These are phyloP conservation scores for Pythium monospermum DNA, from an alignment of 352 stramenopile species.

Conservation along the genomic window DNA sequence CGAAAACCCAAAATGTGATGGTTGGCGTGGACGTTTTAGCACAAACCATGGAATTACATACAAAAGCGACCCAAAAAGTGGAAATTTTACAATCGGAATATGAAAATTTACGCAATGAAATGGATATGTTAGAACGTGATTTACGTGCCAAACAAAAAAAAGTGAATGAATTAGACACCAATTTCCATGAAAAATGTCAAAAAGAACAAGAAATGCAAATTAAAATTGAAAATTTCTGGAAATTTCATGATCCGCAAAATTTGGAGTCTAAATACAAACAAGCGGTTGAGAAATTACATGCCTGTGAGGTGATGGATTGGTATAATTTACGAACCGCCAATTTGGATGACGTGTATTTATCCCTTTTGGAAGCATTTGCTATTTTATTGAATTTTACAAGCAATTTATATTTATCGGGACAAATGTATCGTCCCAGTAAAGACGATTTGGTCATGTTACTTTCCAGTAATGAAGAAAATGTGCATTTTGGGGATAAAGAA, in stretches of 20 bases:
- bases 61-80: slow-evolving; percentile 15
- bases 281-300: slow-evolving; percentile 46
- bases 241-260: slow-evolving; percentile 40
- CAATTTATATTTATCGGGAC: slow-evolving; percentile 50
- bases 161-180: slow-evolving; percentile 25
- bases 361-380: slow-evolving; percentile 61
- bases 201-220: slow-evolving; percentile 73
- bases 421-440: slow-evolving; percentile 36
- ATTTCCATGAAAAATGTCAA: slow-evolving; percentile 36
- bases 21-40: slow-evolving; percentile 60
- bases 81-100: slow-evolving; percentile 8
- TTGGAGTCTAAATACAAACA: slow-evolving; percentile 62
- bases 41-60: slow-evolving; percentile 40
- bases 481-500: slow-evolving; percentile 71
- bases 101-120: slow-evolving; percentile 45
- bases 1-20: slow-evolving; percentile 74
- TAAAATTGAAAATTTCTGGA: slow-evolving; percentile 79
- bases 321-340: slow-evolving; percentile 60
- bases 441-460: slow-evolving; percentile 66
- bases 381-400: slow-evolving; percentile 68
- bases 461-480: slow-evolving; percentile 76
- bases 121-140: slow-evolving; percentile 42
- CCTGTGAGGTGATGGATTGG: slow-evolving; percentile 62
- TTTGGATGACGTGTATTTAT: slow-evolving; percentile 53
- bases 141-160: slow-evolving; percentile 29